phyloP scores from a whole-genome alignment of 129 eudicot genomes.

The Helichrysum umbraculigerum region DNA sequence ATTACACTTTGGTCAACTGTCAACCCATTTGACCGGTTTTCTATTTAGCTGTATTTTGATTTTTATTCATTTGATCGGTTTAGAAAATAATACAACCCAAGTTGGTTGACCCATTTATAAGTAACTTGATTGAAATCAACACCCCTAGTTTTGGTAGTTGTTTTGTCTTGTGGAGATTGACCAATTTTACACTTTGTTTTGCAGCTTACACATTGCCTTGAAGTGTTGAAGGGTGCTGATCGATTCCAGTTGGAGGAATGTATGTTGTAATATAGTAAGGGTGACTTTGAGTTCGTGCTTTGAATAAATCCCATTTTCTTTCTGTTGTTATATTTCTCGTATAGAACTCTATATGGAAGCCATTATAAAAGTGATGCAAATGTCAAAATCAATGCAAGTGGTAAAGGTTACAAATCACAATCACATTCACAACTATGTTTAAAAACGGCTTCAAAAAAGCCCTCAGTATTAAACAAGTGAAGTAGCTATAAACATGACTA shows the following conservation, averaged over 20 bases:
- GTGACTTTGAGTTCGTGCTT: conserved; percentile 2
- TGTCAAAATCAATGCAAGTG: background rate
- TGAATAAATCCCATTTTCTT: conserved; percentile 23
- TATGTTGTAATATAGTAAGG: conserved; percentile 12
- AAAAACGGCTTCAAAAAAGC: background rate
- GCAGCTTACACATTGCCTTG: conserved; percentile 76
- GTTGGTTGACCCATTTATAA: background rate
- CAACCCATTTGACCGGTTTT: background rate
- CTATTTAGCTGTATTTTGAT: background rate
- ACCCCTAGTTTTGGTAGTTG: background rate
- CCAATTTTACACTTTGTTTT: conserved; percentile 20
- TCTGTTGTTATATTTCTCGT: background rate
- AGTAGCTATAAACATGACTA: background rate
- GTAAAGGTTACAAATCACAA: conserved; percentile 8
- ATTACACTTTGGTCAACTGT: background rate
- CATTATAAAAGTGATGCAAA: background rate
- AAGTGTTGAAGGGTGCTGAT: conserved; percentile 12
- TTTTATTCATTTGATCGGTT: background rate
- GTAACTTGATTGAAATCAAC: background rate
- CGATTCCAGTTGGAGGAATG: background rate
- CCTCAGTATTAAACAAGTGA: background rate
- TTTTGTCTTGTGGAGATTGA: background rate
- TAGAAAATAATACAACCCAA: background rate
- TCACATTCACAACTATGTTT: conserved; percentile 1
- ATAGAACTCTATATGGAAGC: background rate